Conservation (phyloP, 2,329 filamentous ascomycete genomes). For the Phyllosticta citriasiana region DNA sequence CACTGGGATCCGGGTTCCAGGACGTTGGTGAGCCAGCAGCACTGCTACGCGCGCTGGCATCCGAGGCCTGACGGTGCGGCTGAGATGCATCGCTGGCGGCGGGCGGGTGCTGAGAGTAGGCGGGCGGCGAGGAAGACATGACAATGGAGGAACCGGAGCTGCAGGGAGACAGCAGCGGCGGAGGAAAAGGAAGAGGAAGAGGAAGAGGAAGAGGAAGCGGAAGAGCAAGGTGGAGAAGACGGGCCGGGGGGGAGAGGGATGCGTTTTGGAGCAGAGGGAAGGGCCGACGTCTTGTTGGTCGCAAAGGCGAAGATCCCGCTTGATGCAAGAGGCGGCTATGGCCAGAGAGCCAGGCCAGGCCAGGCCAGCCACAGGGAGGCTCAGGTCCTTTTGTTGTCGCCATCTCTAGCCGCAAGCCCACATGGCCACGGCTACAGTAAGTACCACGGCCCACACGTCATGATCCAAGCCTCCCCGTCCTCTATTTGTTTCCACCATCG, state of each 20-base stretch:
- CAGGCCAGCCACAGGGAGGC: neutral
- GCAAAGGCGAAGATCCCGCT: conserved; percentile 3
- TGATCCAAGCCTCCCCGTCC: neutral
- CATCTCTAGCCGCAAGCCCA: neutral
- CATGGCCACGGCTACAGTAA: neutral
- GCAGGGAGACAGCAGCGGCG: neutral
- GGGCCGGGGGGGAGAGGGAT: neutral
- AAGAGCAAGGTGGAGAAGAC: neutral
- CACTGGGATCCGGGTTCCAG: conserved; percentile 4
- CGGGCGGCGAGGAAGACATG: conserved; percentile 4
- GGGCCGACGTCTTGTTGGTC: conserved; percentile 7
- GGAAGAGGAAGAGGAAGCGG: neutral
- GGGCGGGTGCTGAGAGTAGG: neutral
- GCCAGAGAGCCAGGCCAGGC: conserved; percentile 1
- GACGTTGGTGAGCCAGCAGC: neutral
- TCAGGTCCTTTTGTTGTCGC: neutral
- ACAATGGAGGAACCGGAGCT: neutral
- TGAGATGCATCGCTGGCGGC: neutral
- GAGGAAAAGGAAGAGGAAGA: neutral
- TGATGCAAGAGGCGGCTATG: conserved; percentile 10
- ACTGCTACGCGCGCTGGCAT: neutral
- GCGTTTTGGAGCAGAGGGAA: neutral
- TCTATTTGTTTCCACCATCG: neutral
- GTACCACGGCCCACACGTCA: neutral
- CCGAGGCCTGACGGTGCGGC: neutral